Evolutionary conservation across 352 stramenopile species (phyloP).

Genomic region (Elongisporangium undulatum): DNA sequence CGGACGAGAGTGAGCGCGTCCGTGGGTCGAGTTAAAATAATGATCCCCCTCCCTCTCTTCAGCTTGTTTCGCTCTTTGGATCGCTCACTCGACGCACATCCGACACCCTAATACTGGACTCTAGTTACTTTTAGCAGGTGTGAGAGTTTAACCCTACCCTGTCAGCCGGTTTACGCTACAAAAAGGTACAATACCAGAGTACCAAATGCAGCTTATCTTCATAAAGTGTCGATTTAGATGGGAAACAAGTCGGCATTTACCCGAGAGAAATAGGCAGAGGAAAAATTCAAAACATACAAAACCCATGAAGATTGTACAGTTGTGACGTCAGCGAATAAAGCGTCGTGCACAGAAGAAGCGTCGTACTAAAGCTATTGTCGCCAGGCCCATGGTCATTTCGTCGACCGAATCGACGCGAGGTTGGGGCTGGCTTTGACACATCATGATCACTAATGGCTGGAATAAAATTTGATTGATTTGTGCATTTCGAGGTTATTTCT

Average conservation of each 20-base stretch:
- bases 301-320: neutral
- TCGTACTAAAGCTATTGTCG: neutral
- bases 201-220: no score
- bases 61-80: neutral
- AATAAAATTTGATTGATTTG: neutral
- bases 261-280: no score
- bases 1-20: constrained; percentile 1
- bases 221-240: no score
- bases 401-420: neutral
- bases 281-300: no score
- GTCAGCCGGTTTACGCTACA: neutral
- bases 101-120: neutral
- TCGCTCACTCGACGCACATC: neutral
- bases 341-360: no score
- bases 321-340: neutral
- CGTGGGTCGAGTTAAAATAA: neutral
- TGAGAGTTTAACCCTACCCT: neutral
- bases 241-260: no score
- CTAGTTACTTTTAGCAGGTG: neutral
- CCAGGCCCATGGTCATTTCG: neutral
- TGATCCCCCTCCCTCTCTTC: neutral
- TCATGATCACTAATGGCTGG: neutral
- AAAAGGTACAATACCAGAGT: no score
- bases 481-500: neutral
- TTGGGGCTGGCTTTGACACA: neutral